These are phyloP conservation scores for Barnettozyma siamensis DNA, from an alignment of 805 yeast genomes.

Conservation along the genomic window DNA sequence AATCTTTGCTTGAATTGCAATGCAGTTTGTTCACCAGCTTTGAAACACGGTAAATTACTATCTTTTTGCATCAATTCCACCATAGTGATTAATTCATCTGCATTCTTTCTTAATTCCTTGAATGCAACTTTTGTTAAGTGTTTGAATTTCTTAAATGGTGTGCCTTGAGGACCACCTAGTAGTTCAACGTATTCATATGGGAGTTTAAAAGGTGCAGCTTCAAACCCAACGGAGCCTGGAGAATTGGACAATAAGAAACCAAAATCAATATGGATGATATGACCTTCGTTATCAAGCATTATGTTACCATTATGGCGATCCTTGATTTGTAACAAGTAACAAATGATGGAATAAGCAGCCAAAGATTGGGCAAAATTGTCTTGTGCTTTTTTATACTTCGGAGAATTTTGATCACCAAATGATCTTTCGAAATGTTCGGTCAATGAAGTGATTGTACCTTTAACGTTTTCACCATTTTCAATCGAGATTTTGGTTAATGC, in stretches of 20 bases:
- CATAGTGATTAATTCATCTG: slow-evolving; percentile 70
- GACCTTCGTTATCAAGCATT: slow-evolving; percentile 95
- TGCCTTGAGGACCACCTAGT: slow-evolving; percentile 71
- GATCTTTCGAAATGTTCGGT: slow-evolving; percentile 72
- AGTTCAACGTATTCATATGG: slow-evolving; percentile 86
- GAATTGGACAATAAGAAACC: slow-evolving; percentile 90
- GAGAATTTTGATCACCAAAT: slow-evolving; percentile 59
- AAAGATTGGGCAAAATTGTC: slow-evolving; percentile 78
- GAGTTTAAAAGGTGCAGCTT: slow-evolving; percentile 94
- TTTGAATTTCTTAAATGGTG: slow-evolving; percentile 54
- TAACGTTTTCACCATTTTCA: slow-evolving; percentile 60
- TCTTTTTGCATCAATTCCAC: slow-evolving; percentile 94
- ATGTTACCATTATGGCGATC: slow-evolving; percentile 97
- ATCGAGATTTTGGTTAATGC: slow-evolving; percentile 75
- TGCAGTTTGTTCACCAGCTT: slow-evolving; percentile 79
- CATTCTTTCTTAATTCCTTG: slow-evolving; percentile 61
- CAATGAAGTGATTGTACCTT: slow-evolving; percentile 64
- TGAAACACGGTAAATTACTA: slow-evolving; percentile 86
- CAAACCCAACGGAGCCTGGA: slow-evolving; percentile 96
- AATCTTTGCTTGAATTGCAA: slow-evolving; percentile 74
- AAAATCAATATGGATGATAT: slow-evolving; percentile 90
- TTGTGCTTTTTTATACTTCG: slow-evolving; percentile 67
- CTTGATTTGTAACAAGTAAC: slow-evolving; percentile 86
- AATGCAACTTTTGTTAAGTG: slow-evolving; percentile 67
- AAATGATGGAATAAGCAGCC: slow-evolving; percentile 88